Evolutionary conservation across 306 rosid species (phyloP).

Genomic region (Crataegus laevigata): DNA sequence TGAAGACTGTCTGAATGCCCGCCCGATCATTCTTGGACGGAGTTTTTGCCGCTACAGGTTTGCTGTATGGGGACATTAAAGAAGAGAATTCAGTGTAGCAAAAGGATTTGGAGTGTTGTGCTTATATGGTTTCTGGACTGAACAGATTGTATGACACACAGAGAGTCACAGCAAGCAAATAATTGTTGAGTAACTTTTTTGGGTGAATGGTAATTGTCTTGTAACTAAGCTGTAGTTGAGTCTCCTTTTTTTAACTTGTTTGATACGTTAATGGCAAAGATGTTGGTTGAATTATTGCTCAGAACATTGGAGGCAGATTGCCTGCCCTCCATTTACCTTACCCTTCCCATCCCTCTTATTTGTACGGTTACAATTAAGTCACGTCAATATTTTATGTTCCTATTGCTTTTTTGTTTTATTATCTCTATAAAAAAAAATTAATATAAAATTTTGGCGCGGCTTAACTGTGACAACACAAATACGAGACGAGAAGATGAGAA

Average conservation of each 20-base stretch:
- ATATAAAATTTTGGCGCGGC: no score
- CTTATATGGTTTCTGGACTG: not conserved
- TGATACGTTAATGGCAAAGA: not conserved
- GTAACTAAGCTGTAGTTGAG: not conserved
- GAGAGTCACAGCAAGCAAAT: not conserved
- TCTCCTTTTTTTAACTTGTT: not conserved
- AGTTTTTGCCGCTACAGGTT: conserved; percentile 1
- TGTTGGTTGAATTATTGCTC: not conserved
- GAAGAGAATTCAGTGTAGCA: not conserved
- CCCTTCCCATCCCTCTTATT: no score
- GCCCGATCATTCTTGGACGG: not conserved
- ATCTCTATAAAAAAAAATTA: no score
- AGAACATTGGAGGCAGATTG: no score
- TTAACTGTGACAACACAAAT: no score
- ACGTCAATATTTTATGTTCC: no score
- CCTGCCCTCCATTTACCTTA: no score
- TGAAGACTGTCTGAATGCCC: conserved; percentile 2
- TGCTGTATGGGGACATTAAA: not conserved
- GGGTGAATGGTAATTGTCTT: not conserved
- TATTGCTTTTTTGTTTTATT: no score
- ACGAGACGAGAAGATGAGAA: no score
- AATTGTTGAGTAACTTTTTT: not conserved
- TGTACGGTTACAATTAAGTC: no score
- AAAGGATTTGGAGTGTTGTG: not conserved
- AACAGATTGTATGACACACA: not conserved